Base-by-base conservation (phyloP, 208 protist genomes). In the Leishmania tarentolae region DNA sequence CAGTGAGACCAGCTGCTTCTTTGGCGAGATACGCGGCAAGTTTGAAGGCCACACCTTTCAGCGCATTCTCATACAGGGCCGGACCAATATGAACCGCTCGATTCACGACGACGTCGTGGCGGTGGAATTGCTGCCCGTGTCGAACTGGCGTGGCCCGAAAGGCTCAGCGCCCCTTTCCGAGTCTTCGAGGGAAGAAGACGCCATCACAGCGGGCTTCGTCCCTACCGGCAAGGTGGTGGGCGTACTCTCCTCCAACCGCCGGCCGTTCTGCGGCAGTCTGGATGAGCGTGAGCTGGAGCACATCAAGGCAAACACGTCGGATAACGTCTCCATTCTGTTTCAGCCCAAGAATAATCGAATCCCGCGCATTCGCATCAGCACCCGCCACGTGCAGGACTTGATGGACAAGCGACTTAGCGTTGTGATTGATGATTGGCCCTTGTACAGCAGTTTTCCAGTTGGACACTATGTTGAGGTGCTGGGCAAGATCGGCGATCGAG, bases 381-480 rank as follows among this genome's bases (percentile, higher is more conserved):
- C 95, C 24, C 83, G 82, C 21, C 93, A 98, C 78, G 72, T 92
- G 31, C 81, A 92, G 50, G 88, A 95, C 74, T 81, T 99, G 59
- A 87, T 92, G 47, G 93, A 97, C 78, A 98, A 99, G 82, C 86
- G 98, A 40, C 84, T 99, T 13, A 90, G 97, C 50, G 97, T 99
- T n/a, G 92, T 95, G 37, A 97, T 99, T n/a, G 98, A 99, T 81
- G 88, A 94, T 72, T 99, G 99, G 99, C 84, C 93, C 5, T 65
- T 86, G 35, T 93, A 91, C 83, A 95, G 88, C 72, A 94, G 87
- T 71, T 99, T 98, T 85, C 99, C 99, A 9, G 83, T 91, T 15
- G 98, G 98, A 28, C 98, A 99, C 86, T 98, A 98, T 82, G 92
- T 99, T 11, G 89, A 93, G 70, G 90, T 96, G 28, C 81, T 99